Percentiles rank a stretch among this genome's conserved stretches.
These are phyloP conservation scores for Adansonia digitata DNA, from an alignment of 345 rosid species.

Conservation along the genomic window DNA sequence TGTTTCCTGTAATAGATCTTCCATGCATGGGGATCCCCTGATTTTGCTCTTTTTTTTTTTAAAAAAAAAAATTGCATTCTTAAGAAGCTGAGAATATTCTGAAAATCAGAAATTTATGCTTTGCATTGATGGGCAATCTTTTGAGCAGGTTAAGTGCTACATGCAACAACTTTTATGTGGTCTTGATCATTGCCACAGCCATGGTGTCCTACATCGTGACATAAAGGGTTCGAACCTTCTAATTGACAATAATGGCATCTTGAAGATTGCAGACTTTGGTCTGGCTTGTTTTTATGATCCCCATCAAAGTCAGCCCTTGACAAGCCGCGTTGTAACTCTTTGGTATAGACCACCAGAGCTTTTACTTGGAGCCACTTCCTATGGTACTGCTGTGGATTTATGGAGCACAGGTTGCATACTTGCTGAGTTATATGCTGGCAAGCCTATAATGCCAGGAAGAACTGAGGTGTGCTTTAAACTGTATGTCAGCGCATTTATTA, in stretches of 20 bases:
- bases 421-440: constrained; percentile 91
- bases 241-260: constrained; percentile 80
- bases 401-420: constrained; percentile 99
- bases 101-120: not conserved
- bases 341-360: constrained; percentile 99
- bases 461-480: constrained; percentile 70
- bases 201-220: constrained; percentile 89
- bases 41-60: not conserved
- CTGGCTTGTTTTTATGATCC: constrained; percentile 88
- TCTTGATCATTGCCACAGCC: constrained; percentile 95
- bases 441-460: constrained; percentile 99
- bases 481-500: too few species aligned
- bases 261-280: constrained; percentile 96
- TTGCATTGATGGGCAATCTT: not conserved
- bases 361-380: constrained; percentile 87
- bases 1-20: not conserved
- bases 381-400: constrained; percentile 85
- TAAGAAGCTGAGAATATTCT: not conserved
- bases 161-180: constrained; percentile 81
- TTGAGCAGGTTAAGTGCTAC: constrained; percentile 84
- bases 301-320: constrained; percentile 66
- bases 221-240: constrained; percentile 95
- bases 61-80: not conserved
- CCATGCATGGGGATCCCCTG: not conserved
- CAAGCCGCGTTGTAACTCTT: constrained; percentile 96